Evolutionary conservation across 306 rosid species (phyloP).

Genomic region (Amphicarpaea edgeworthii): DNA sequence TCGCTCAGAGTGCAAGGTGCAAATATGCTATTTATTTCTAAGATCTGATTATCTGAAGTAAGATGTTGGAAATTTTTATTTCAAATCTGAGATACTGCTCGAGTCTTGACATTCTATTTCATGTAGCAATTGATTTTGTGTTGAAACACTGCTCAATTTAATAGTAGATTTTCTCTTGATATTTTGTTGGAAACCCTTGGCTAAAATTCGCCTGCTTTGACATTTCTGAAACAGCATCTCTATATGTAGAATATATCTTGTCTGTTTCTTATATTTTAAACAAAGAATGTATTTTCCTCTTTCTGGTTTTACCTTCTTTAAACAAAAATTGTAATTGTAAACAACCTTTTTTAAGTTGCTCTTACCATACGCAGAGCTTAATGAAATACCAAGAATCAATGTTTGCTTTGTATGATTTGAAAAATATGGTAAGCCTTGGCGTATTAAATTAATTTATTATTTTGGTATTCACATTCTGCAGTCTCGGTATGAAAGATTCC

Average conservation of each 20-base stretch:
- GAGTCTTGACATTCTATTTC: slow-evolving; percentile 32
- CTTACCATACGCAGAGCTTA: slow-evolving; percentile 31
- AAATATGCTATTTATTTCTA: slow-evolving; percentile 42
- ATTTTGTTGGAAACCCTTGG: slow-evolving; percentile 15
- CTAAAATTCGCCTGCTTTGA: neutral
- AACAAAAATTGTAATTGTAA: neutral
- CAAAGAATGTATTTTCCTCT: slow-evolving; percentile 6
- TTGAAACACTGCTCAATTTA: slow-evolving; percentile 32
- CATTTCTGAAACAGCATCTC: slow-evolving; percentile 25
- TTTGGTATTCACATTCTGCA: slow-evolving; percentile 33
- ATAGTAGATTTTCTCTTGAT: slow-evolving; percentile 17
- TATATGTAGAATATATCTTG: neutral
- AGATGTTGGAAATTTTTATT: slow-evolving; percentile 8
- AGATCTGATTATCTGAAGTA: slow-evolving; percentile 33
- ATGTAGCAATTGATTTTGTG: slow-evolving; percentile 3
- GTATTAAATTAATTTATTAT: neutral
- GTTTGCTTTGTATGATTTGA: slow-evolving; percentile 32
- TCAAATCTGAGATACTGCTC: slow-evolving; percentile 21
- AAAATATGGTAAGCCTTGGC: slow-evolving; percentile 14
- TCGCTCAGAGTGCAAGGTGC: slow-evolving; percentile 81
- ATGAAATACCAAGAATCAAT: slow-evolving; percentile 8
- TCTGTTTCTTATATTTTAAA: slow-evolving; percentile 27
- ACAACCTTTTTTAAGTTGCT: slow-evolving; percentile 36
- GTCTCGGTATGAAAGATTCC: slow-evolving; percentile 69
- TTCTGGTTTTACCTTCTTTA: slow-evolving; percentile 13